Percentiles rank a stretch among this genome's conserved stretches.
Evolutionary conservation across 345 rosid genomes (phyloP).

Genomic region (Camelina hispida): DNA sequence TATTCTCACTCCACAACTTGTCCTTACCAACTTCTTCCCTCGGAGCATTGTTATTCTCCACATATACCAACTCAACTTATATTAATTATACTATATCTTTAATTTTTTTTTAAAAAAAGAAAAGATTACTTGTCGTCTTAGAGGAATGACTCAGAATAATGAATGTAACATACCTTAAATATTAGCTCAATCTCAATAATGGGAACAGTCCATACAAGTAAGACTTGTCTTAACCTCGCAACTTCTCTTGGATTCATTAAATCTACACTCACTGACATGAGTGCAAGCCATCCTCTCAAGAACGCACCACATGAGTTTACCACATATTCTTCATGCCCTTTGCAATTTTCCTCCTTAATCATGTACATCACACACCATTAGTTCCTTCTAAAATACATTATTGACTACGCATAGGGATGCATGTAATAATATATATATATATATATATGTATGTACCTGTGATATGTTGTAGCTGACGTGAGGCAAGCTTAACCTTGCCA

Average conservation of each 20-base stretch:
- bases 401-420: not conserved
- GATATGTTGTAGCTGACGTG: slow-evolving; percentile 17
- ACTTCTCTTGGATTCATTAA: slow-evolving; percentile 22
- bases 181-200: slow-evolving; percentile 9
- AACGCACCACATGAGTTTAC: not conserved
- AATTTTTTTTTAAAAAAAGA: too few relatives aligned
- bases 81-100: too few relatives aligned
- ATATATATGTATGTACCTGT: not conserved
- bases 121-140: not conserved
- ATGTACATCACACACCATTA: not conserved
- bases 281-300: slow-evolving; percentile 37
- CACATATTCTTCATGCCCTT: slow-evolving; percentile 36
- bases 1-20: too few relatives aligned
- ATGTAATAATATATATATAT: not conserved
- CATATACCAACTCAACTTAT: slow-evolving; percentile 3
- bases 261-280: slow-evolving; percentile 20
- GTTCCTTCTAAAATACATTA: not conserved
- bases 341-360: slow-evolving; percentile 29
- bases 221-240: slow-evolving; percentile 8
- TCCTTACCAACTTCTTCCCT: not conserved
- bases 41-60: slow-evolving; percentile 3
- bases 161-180: slow-evolving; percentile 11
- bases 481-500: not conserved
- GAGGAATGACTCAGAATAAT: not conserved
- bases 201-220: not conserved